A percentile compares a stretch with the other conserved stretches of the same genome.
These are phyloP conservation scores for Ormosia semicastrata DNA, from an alignment of 306 rosid genomes.

Conservation along the genomic window DNA sequence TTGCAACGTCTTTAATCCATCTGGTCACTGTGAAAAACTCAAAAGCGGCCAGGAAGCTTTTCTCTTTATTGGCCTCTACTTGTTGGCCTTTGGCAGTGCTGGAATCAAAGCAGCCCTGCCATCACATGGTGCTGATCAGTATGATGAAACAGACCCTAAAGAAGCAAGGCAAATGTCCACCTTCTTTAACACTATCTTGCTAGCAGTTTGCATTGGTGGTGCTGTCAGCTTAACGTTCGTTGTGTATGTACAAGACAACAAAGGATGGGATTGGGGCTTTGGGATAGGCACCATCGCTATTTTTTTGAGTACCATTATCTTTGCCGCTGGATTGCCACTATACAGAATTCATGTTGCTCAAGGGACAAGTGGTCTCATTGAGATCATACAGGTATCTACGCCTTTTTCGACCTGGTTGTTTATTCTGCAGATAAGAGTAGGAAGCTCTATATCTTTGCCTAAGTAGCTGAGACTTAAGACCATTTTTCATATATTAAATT, in stretches of 20 bases:
- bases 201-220: conserved; percentile 72
- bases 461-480: neutral
- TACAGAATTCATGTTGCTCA: conserved; percentile 58
- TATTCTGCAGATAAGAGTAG: neutral
- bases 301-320: conserved; percentile 43
- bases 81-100: conserved; percentile 58
- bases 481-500: neutral
- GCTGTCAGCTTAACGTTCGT: conserved; percentile 63
- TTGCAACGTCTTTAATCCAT: conserved; percentile 44
- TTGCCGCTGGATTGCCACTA: conserved; percentile 63
- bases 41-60: conserved; percentile 46
- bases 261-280: conserved; percentile 94
- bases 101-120: conserved; percentile 83
- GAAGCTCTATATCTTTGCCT: neutral
- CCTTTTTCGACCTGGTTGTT: neutral
- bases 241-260: conserved; percentile 73
- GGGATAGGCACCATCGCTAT: conserved; percentile 63
- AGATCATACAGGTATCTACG: conserved; percentile 60
- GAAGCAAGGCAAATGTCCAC: conserved; percentile 74
- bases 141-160: conserved; percentile 69
- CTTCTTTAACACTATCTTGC: conserved; percentile 66
- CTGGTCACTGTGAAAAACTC: conserved; percentile 44
- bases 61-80: conserved; percentile 66
- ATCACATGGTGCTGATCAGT: conserved; percentile 92
- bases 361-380: conserved; percentile 58